A percentile compares a stretch with the other conserved stretches of the same genome.
Conservation (phyloP, 768 basidiomycete species). For the Mycena haematopus region DNA sequence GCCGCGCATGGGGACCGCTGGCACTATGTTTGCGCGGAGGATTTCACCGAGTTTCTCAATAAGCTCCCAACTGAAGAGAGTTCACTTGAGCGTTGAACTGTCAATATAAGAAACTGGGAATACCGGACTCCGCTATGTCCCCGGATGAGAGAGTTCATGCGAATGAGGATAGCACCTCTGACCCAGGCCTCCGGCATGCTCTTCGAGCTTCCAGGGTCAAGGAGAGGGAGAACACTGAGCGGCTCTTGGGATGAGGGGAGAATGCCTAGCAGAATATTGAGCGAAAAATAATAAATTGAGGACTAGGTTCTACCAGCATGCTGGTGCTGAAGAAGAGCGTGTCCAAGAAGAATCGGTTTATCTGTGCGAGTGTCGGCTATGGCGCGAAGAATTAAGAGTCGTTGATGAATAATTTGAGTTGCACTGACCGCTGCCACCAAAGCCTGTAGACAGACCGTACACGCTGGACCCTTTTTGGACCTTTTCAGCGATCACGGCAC, state of each 20-base stretch:
- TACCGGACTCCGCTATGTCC: slow-evolving; percentile 77
- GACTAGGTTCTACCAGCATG: slow-evolving; percentile 54
- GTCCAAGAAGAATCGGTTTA: slow-evolving; percentile 65
- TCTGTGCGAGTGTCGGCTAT: slow-evolving; percentile 78
- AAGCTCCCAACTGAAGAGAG: slow-evolving; percentile 60
- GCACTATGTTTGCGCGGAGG: slow-evolving; percentile 66
- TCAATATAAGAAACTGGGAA: not conserved
- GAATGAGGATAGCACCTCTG: slow-evolving; percentile 77
- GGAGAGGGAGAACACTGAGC: slow-evolving; percentile 62
- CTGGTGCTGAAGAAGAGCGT: slow-evolving; percentile 76
- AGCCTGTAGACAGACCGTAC: slow-evolving; percentile 84
- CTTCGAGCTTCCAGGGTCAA: slow-evolving; percentile 68
- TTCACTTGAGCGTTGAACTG: not conserved
- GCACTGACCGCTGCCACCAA: slow-evolving; percentile 67
- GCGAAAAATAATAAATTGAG: not conserved
- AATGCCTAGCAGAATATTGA: slow-evolving; percentile 37
- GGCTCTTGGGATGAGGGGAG: slow-evolving; percentile 59
- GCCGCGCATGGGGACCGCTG: slow-evolving; percentile 80
- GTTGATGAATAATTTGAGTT: not conserved
- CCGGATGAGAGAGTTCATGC: slow-evolving; percentile 83
- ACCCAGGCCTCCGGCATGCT: slow-evolving; percentile 91
- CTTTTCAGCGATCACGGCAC: slow-evolving; percentile 72
- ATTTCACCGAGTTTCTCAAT: slow-evolving; percentile 74
- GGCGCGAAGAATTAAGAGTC: slow-evolving; percentile 13
- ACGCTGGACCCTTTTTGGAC: slow-evolving; percentile 72